Conservation (phyloP, 2,329 filamentous ascomycete genomes). For the Neonectria ditissima region DNA sequence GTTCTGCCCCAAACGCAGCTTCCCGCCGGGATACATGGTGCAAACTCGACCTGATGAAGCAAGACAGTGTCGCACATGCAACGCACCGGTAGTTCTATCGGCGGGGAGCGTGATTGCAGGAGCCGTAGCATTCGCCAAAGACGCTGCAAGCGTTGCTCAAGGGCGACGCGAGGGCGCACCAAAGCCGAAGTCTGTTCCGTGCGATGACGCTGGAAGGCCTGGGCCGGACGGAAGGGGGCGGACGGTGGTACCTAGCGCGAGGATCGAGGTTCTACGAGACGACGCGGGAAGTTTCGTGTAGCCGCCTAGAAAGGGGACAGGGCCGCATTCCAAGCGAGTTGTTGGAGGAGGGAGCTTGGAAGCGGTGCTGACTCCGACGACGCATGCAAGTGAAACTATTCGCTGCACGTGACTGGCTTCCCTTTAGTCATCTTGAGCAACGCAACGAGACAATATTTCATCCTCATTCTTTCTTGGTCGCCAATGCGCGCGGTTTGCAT, state of each 20-base stretch:
- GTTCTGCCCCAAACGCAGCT: slow-evolving; percentile 3
- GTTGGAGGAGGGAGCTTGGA: neutral
- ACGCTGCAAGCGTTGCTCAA: slow-evolving; percentile 16
- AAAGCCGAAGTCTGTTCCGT: neutral
- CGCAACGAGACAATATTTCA: neutral
- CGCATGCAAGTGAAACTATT: neutral
- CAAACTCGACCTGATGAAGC: neutral
- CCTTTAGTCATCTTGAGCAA: neutral
- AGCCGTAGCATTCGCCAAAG: slow-evolving; percentile 8
- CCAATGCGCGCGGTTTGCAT: neutral
- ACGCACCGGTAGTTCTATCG: neutral
- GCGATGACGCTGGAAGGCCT: neutral
- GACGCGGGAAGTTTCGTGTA: neutral
- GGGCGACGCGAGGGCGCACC: slow-evolving; percentile 5
- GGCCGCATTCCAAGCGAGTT: neutral
- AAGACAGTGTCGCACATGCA: slow-evolving; percentile 10
- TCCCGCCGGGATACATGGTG: slow-evolving; percentile 1
- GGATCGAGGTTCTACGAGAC: neutral
- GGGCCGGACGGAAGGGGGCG: neutral
- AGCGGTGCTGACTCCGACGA: neutral
- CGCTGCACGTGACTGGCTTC: neutral
- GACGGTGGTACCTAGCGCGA: neutral
- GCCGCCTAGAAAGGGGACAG: neutral
- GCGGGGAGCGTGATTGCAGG: neutral
- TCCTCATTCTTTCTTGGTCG: neutral